Base-by-base conservation (phyloP, 208 protist species). In the Strigomonas galati region DNA sequence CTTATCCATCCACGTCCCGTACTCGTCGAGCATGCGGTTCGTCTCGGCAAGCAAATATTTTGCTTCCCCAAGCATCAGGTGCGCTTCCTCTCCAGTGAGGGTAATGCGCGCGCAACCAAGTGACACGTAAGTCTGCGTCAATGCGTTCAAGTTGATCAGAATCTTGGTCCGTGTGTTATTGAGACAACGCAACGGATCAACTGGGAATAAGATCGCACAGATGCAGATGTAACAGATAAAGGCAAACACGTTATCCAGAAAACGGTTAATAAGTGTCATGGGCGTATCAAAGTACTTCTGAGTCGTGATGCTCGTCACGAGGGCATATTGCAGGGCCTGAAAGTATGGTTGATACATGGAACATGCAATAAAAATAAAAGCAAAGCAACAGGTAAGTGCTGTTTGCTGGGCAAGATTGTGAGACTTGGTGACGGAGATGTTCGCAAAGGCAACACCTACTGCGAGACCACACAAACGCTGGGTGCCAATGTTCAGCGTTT, bases 181-280 rank as follows among this genome's bases (percentile, higher is more conserved):
- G 32, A 86, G 67, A 15, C 79, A 65, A 10, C 76, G 75, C 35
- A 86, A 78, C 1, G 81, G 68, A 59, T 86, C 81, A 4, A 86
- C 61, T 0, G 81, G 81, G 57, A 86, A 86, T 26, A 86, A 23
- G 30, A 82, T 62, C 10, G 74, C 59, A 44, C 78, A 77, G 31
- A 86, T 80, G 23, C 72, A 44, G 26, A 82, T 72, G 61, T 82
- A 86, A 35, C 69, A 76, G 43, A 82, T 71, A 19, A 79, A 79
- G 19, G 72, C 64, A 55, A 86, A 79, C 0, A 76, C 61, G 44
- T 79, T 82, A 40, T 75, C 71, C 21, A 72, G 60, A 28, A 86
- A 12, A 48, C 81, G 81, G 4, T 61, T 70, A n/a, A 74, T 35
- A 19, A 86, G 46, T 17, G 69, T 37, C n/a, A 30, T 43, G 30